These are phyloP conservation scores for Mycosphaerella sp. DNA, from an alignment of 2,329 filamentous ascomycete genomes.

Conservation along the genomic window DNA sequence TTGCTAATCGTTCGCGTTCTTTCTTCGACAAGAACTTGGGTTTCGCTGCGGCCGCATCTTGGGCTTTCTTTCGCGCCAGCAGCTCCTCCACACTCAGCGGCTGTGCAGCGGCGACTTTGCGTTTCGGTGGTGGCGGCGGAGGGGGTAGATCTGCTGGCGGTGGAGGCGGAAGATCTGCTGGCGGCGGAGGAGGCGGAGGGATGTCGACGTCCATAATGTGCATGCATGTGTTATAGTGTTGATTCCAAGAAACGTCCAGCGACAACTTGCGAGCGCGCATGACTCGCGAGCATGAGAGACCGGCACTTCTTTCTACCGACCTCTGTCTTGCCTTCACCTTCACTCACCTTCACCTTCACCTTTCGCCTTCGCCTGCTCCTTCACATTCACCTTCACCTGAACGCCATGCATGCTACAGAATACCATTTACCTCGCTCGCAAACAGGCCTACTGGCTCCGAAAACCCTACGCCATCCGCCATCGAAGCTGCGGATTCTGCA, in stretches of 20 bases:
- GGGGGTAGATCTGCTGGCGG: background rate
- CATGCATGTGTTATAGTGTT: background rate
- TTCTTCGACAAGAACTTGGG: conserved; percentile 82
- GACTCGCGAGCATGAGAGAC: background rate
- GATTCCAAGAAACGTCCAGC: background rate
- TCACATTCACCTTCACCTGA: too few relatives aligned
- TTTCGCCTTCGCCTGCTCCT: too few relatives aligned
- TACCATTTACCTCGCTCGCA: too few relatives aligned
- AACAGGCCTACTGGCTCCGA: too few relatives aligned
- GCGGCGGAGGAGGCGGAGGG: background rate
- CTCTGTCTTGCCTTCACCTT: too few relatives aligned
- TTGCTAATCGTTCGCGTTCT: conserved; percentile 70
- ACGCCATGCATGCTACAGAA: too few relatives aligned
- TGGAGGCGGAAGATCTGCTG: background rate
- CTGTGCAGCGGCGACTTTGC: conserved; percentile 45
- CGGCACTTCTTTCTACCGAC: too few relatives aligned
- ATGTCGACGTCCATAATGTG: background rate
- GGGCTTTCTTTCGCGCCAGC: conserved; percentile 75
- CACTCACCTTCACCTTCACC: too few relatives aligned
- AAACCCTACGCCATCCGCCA: background rate
- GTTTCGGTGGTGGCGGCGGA: conserved; percentile 29
- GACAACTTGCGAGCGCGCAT: background rate
- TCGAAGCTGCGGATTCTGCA: background rate
- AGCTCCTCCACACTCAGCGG: conserved; percentile 82
- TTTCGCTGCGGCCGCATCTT: conserved; percentile 77